Evolutionary conservation across 2,329 filamentous ascomycete species (phyloP).

Genomic region (Fusarium continuum): DNA sequence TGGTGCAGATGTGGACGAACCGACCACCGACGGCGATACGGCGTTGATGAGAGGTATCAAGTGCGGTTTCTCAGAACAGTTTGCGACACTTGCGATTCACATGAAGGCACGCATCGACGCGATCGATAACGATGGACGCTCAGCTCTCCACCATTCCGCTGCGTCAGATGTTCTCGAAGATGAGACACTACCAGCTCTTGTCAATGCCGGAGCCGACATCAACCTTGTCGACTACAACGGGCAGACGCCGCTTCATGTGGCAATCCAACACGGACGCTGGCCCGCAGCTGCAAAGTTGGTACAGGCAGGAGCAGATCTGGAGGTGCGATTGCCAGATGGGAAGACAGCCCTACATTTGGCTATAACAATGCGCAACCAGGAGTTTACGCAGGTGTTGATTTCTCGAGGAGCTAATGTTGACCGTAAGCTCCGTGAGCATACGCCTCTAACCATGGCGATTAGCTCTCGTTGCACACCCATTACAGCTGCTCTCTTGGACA

Average conservation of each 20-base stretch:
- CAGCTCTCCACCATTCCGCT: conserved; percentile 42
- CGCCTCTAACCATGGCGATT: conserved; percentile 43
- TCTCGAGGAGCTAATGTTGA: conserved; percentile 42
- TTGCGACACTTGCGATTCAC: conserved; percentile 40
- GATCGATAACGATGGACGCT: conserved; percentile 39
- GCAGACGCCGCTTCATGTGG: conserved; percentile 40
- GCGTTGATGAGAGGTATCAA: conserved; percentile 43
- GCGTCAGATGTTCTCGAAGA: conserved; percentile 43
- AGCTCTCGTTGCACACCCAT: conserved; percentile 41
- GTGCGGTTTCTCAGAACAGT: conserved; percentile 43
- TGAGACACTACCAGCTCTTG: conserved; percentile 38
- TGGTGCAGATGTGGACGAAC: conserved; percentile 42
- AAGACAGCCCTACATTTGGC: conserved; percentile 43
- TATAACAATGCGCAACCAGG: conserved; percentile 43
- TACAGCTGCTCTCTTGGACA: conserved; percentile 41
- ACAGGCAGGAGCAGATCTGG: conserved; percentile 41
- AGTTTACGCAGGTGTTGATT: conserved; percentile 41
- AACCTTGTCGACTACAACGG: conserved; percentile 41
- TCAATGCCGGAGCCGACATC: conserved; percentile 38
- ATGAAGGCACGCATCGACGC: conserved; percentile 38
- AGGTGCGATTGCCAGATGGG: conserved; percentile 39
- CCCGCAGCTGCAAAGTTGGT: conserved; percentile 37
- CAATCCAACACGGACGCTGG: conserved; percentile 40
- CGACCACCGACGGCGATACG: conserved; percentile 41
- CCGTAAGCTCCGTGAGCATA: conserved; percentile 40